phyloP scores from a whole-genome alignment of 2,329 filamentous ascomycete genomes.

The Exophiala lecanii-corni region DNA sequence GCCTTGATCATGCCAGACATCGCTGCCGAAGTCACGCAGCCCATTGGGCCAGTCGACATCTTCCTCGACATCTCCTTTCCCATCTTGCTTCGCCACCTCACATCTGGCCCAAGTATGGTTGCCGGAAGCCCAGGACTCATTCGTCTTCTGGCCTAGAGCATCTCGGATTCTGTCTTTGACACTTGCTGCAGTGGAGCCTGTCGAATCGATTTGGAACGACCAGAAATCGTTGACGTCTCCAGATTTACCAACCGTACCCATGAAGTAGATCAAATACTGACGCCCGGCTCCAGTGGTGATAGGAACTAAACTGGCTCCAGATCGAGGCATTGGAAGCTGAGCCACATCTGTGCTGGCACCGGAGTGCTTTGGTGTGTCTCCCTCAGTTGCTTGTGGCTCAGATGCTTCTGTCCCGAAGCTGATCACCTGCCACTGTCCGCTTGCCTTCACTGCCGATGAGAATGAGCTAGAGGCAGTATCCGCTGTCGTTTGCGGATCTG shows the following conservation, averaged over 20 bases:
- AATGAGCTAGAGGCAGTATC: slow-evolving; percentile 3
- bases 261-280: slow-evolving; percentile 15
- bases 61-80: not conserved
- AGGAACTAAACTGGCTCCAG: slow-evolving; percentile 4
- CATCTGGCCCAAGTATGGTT: slow-evolving; percentile 17
- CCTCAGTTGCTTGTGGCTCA: not conserved
- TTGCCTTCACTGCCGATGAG: slow-evolving; percentile 6
- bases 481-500: too few relatives aligned
- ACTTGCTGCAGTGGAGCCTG: slow-evolving; percentile 5
- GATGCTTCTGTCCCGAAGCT: slow-evolving; percentile 8
- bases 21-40: slow-evolving; percentile 13
- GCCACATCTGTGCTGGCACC: not conserved
- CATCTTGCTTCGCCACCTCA: slow-evolving; percentile 9
- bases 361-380: not conserved
- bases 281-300: slow-evolving; percentile 19
- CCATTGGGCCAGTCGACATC: slow-evolving; percentile 3
- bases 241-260: slow-evolving; percentile 2
- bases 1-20: slow-evolving; percentile 15
- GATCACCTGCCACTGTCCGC: slow-evolving; percentile 12
- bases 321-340: slow-evolving; percentile 8
- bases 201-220: slow-evolving; percentile 16
- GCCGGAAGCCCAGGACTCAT: slow-evolving; percentile 9
- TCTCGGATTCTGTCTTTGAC: slow-evolving; percentile 15
- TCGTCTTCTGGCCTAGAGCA: slow-evolving; percentile 1
- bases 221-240: slow-evolving; percentile 8